phyloP scores from a whole-genome alignment of 306 rosid species.

The Malus sieversii region DNA sequence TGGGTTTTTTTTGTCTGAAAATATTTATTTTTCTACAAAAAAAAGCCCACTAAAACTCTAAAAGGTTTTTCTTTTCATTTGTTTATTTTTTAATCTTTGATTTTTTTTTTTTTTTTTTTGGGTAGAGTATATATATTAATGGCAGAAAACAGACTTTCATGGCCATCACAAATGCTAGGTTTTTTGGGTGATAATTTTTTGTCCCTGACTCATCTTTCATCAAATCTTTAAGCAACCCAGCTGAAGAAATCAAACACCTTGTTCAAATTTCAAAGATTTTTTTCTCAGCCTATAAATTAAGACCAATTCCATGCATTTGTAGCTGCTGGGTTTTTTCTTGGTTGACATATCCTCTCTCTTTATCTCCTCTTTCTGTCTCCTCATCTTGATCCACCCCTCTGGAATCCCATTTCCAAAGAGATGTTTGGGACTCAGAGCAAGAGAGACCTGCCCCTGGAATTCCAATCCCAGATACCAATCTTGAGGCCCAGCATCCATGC shows the following conservation, averaged over 20 bases:
- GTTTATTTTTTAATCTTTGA: background rate
- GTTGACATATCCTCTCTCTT: slow-evolving; percentile 28
- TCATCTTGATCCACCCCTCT: slow-evolving; percentile 30
- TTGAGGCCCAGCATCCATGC: slow-evolving; percentile 93
- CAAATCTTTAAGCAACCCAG: slow-evolving; percentile 23
- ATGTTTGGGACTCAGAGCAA: slow-evolving; percentile 79
- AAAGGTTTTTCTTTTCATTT: background rate
- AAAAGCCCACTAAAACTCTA: slow-evolving; percentile 12
- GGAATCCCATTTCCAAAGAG: background rate
- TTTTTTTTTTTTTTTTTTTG: background rate
- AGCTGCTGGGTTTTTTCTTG: slow-evolving; percentile 32
- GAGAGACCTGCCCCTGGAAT: slow-evolving; percentile 79
- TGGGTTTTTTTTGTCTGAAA: slow-evolving; percentile 17
- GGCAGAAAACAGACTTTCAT: slow-evolving; percentile 18
- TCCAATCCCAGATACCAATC: slow-evolving; percentile 68
- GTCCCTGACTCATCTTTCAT: slow-evolving; percentile 7
- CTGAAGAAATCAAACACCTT: background rate
- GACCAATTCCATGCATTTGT: slow-evolving; percentile 40
- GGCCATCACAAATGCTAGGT: slow-evolving; percentile 12
- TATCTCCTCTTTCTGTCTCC: slow-evolving; percentile 10
- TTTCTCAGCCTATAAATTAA: slow-evolving; percentile 22
- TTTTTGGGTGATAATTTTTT: slow-evolving; percentile 4
- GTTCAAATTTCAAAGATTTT: slow-evolving; percentile 23
- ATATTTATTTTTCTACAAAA: background rate
- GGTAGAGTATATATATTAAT: slow-evolving; percentile 11